Conservation (phyloP, 2,329 filamentous ascomycete species). For the Simplicillium sp. region DNA sequence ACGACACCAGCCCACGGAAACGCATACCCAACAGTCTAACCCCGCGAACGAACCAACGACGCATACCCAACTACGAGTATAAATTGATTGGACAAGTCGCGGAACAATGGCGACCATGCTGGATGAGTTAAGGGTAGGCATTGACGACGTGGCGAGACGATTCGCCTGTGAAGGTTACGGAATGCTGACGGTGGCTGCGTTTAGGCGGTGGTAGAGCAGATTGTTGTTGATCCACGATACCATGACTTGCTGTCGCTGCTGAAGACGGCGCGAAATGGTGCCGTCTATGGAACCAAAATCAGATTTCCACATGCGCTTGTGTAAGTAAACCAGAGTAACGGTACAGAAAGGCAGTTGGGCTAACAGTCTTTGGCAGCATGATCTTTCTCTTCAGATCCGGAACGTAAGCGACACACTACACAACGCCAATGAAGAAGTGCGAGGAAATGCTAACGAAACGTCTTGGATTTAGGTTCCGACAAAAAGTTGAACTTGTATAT, state of each 20-base stretch:
- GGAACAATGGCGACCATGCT: too few relatives aligned
- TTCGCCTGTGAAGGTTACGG: too few relatives aligned
- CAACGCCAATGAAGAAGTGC: background rate
- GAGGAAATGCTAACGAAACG: constrained; percentile 17
- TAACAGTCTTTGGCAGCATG: constrained; percentile 51
- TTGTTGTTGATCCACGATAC: constrained; percentile 75
- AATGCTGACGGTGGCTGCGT: too few relatives aligned
- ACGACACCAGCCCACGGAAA: too few relatives aligned
- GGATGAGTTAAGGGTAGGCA: too few relatives aligned
- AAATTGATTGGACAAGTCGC: too few relatives aligned
- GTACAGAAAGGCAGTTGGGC: background rate
- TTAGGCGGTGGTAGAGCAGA: constrained; percentile 61
- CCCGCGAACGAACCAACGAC: too few relatives aligned
- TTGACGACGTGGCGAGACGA: too few relatives aligned
- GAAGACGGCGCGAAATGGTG: constrained; percentile 93
- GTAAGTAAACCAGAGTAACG: constrained; percentile 21
- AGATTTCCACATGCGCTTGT: constrained; percentile 97
- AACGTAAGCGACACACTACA: constrained; percentile 45
- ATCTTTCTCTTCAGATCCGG: constrained; percentile 92
- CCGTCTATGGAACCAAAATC: constrained; percentile 94
- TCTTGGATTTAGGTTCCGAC: constrained; percentile 41
- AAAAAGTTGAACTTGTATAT: constrained; percentile 70
- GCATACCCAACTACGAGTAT: too few relatives aligned
- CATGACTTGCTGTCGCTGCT: constrained; percentile 76
- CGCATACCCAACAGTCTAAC: too few relatives aligned